Base-by-base conservation (phyloP, 345 rosid species). In the Theobroma cacao region DNA sequence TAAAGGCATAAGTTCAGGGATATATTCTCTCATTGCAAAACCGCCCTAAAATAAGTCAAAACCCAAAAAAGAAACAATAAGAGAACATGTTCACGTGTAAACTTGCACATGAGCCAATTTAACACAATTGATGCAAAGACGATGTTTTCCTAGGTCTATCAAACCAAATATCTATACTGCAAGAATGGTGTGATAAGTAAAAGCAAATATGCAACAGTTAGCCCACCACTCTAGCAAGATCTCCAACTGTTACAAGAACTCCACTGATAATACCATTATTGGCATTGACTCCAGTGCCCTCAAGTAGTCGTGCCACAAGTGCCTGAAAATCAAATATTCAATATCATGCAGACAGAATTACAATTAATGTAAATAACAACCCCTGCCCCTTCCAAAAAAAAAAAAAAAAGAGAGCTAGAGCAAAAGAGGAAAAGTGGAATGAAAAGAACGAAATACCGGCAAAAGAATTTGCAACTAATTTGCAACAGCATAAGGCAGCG, bases 191-290 rank as follows among this genome's bases (percentile, higher is more conserved):
- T 3, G 1, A 28, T 24, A 28, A 28, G 41, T 22, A 70, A 34
- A 76, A 79, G 45, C 48, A 64, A 60, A n/a, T n/a, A n/a, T n/a
- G n/a, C n/a, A n/a, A n/a, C 75, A 77, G 69, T 80, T 64, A 28
- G 90, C 97, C 79, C 84, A 96, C 99, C 97, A 94, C 99, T 86
- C 96, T 92, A 75, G 97, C 98, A 89, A 96, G 98, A 88, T 96
- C 99, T 77, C 99, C 98, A 82, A 96, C 95, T 71, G 99, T 96
- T 77, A 91, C 88, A 78, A 94, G 99, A 83, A 96, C 98, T 86
- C 98, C 99, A 82, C 91, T 92, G 43, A 94, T 85, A 75, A 94
- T 90, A 59, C 97, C 95, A 84, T 86, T 91, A 82, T 96, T 94
- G 63, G 97, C 94, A 86, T 89, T 94, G 74, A 88, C 87, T 52